Conservation (phyloP, 345 rosid species). For the Rhodamnia rubescens region DNA sequence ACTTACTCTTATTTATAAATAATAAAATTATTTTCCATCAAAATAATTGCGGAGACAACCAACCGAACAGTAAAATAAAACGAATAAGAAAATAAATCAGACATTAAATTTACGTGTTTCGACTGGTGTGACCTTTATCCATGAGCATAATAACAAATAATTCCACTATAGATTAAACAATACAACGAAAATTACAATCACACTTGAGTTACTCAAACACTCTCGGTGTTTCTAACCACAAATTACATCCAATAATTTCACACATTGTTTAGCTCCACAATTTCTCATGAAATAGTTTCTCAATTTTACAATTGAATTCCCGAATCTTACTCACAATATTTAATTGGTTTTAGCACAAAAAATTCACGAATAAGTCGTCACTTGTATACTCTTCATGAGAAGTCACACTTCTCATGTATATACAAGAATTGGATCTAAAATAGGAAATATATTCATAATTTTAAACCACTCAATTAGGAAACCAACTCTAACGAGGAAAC, state of each 20-base stretch:
- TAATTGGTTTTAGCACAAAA: not conserved
- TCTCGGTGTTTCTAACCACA: not conserved
- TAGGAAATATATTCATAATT: not conserved
- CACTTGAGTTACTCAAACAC: not conserved
- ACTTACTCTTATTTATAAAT: not conserved
- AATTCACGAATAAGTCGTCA: not conserved
- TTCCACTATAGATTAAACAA: not conserved
- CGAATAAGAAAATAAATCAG: not conserved
- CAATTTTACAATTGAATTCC: too few relatives aligned
- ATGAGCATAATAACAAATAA: not conserved
- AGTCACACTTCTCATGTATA: not conserved
- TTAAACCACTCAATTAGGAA: not conserved
- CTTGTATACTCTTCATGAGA: not conserved
- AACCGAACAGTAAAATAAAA: too few relatives aligned
- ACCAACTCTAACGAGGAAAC: not conserved
- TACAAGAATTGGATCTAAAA: not conserved
- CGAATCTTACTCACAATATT: not conserved
- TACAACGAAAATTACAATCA: not conserved
- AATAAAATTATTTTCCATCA: not conserved
- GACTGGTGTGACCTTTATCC: not conserved
- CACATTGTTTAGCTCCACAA: rapidly evolving
- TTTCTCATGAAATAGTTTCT: too few relatives aligned
- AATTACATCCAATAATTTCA: not conserved
- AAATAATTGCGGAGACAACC: not conserved
- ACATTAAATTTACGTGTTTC: not conserved